Evolutionary conservation across 768 basidiomycete species (phyloP).

Genomic region (Naganishia vaughanmartiniae): DNA sequence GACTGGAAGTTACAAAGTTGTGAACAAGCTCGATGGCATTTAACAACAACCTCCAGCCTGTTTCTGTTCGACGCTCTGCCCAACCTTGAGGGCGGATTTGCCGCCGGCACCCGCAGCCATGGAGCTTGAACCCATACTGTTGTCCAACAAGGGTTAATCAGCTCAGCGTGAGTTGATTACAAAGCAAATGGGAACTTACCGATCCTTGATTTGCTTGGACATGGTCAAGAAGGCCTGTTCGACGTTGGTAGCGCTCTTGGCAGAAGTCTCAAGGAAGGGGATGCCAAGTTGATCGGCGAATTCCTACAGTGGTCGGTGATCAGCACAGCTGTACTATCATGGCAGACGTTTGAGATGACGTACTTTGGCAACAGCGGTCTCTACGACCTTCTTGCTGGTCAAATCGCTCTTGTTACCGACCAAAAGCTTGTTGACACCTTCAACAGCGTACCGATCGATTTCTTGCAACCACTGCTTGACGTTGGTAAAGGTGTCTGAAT

Average conservation of each 20-base stretch:
- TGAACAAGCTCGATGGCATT: neutral
- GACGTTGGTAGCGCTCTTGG: conserved; percentile 94
- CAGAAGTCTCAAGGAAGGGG: conserved; percentile 96
- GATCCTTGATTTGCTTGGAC: conserved; percentile 66
- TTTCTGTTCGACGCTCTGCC: conserved; percentile 51
- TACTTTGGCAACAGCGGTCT: conserved; percentile 49
- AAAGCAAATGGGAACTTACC: conserved; percentile 36
- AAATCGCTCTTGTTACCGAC: conserved; percentile 99
- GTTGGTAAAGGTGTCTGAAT: conserved; percentile 53
- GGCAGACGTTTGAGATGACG: neutral
- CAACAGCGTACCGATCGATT: conserved; percentile 97
- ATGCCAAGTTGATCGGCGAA: conserved; percentile 90
- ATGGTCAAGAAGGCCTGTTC: conserved; percentile 98
- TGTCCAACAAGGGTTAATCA: neutral
- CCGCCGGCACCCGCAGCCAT: conserved; percentile 49
- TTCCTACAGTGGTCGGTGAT: conserved; percentile 58
- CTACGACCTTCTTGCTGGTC: conserved; percentile 74
- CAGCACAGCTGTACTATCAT: neutral
- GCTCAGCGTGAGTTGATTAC: neutral
- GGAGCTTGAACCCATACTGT: conserved; percentile 49
- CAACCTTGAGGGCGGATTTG: conserved; percentile 50
- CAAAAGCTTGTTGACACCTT: conserved; percentile 98
- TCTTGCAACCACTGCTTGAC: conserved; percentile 98
- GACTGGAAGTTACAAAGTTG: neutral
- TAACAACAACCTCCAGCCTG: conserved; percentile 51